Conservation (phyloP, 2,329 filamentous ascomycete genomes). For the Trichophyton benhamiae region DNA sequence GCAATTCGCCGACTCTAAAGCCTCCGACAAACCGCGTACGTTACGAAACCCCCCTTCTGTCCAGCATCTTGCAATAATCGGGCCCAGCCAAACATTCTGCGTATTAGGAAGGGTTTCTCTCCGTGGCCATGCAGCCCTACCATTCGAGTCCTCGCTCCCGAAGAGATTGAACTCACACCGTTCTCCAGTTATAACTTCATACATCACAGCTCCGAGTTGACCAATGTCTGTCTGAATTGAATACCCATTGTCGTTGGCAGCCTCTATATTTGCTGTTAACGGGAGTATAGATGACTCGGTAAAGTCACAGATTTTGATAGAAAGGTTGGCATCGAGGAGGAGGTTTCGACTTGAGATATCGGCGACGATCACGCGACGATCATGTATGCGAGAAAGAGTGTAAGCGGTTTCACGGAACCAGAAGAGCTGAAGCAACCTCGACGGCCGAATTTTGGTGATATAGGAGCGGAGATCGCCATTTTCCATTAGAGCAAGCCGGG, state of each 20-base stretch:
- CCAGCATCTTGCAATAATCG: conserved; percentile 20
- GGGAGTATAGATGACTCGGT: not conserved
- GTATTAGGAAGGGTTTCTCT: conserved; percentile 18
- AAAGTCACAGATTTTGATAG: conserved; percentile 3
- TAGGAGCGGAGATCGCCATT: conserved; percentile 19
- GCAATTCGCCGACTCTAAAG: conserved; percentile 3
- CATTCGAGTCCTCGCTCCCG: no score
- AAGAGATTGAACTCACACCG: conserved; percentile 18
- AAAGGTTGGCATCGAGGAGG: conserved; percentile 16
- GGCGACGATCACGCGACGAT: not conserved
- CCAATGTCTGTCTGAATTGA: conserved; percentile 22
- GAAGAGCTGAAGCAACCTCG: conserved; percentile 15
- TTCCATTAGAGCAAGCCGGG: conserved; percentile 15
- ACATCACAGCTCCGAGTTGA: conserved; percentile 22
- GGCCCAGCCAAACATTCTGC: conserved; percentile 18
- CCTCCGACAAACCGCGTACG: not conserved
- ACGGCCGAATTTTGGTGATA: conserved; percentile 12
- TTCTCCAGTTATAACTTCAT: conserved; percentile 18
- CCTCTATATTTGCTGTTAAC: conserved; percentile 17
- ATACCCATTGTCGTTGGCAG: conserved; percentile 19
- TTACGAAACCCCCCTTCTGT: conserved; percentile 5
- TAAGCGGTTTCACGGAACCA: conserved; percentile 14
- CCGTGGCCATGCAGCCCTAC: conserved; percentile 14
- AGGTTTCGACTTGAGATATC: conserved; percentile 16
- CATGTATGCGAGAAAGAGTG: conserved; percentile 5